Conservation (phyloP, 495 filamentous ascomycete species). For the Penicillium chermesinum region DNA sequence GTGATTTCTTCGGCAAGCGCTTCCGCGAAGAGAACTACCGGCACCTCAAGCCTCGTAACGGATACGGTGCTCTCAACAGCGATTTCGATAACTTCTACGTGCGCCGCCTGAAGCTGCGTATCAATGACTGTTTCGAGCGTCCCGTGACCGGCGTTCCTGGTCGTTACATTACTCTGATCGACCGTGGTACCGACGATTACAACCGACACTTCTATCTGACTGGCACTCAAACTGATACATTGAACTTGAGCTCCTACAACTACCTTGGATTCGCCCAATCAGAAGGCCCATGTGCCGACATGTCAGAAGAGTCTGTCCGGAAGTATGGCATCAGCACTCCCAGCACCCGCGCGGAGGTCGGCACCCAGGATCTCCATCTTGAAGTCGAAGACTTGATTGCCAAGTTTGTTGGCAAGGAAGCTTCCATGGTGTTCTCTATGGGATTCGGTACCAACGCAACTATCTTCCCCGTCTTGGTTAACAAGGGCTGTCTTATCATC, state of each 20-base stretch:
- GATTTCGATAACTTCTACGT: conserved; percentile 99
- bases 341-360: conserved; percentile 77
- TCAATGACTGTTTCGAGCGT: conserved; percentile 93
- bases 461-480: conserved; percentile 82
- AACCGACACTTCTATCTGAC: conserved; percentile 83
- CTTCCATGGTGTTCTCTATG: conserved; percentile 97
- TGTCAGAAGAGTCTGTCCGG: conserved; percentile 76
- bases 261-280: conserved; percentile 98
- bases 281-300: conserved; percentile 92
- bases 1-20: conserved; percentile 96
- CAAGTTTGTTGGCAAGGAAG: conserved; percentile 85
- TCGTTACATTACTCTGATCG: conserved; percentile 84
- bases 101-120: conserved; percentile 81
- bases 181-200: conserved; percentile 81
- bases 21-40: conserved; percentile 80
- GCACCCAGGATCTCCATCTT: conserved; percentile 78
- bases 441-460: conserved; percentile 93
- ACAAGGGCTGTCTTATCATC: conserved; percentile 87
- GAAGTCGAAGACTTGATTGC: conserved; percentile 90
- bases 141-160: conserved; percentile 91
- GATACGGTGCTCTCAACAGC: conserved; percentile 94
- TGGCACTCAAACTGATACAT: conserved; percentile 87
- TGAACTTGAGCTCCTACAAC: conserved; percentile 99
- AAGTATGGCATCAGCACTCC: conserved; percentile 76
- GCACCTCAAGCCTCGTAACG: conserved; percentile 75